A percentile compares a stretch with the other conserved stretches of the same genome.
Conservation (phyloP, 495 filamentous ascomycete species). For the Penicillium pancosmium region DNA sequence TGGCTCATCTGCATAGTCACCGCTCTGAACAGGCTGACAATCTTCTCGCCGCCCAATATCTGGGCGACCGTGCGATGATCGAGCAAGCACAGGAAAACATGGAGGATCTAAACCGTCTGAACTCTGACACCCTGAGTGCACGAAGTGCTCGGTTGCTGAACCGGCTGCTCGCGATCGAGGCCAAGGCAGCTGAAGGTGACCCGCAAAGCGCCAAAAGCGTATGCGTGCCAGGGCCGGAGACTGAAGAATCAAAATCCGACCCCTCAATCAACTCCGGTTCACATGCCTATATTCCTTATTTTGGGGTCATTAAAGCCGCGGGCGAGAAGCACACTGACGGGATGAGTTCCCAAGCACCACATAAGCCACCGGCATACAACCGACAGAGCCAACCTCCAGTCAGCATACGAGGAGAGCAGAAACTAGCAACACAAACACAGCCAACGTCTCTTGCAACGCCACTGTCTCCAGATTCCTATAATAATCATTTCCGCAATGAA, state of each 20-base stretch:
- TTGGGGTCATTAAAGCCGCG: not conserved
- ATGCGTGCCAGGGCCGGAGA: not conserved
- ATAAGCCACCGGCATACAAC: not conserved
- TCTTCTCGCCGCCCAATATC: slow-evolving; percentile 41
- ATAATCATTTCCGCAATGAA: not conserved
- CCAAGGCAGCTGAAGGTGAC: slow-evolving; percentile 25
- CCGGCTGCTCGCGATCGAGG: slow-evolving; percentile 38
- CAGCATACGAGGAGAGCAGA: not conserved
- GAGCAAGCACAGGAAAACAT: slow-evolving; percentile 43
- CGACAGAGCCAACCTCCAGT: not conserved
- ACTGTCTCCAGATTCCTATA: not conserved
- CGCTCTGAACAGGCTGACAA: slow-evolving; percentile 7
- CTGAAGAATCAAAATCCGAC: not conserved
- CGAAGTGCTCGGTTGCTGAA: slow-evolving; percentile 37
- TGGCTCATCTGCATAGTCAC: slow-evolving; percentile 29
- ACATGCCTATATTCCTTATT: not conserved
- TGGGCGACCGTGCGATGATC: slow-evolving; percentile 46
- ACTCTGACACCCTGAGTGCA: slow-evolving; percentile 33
- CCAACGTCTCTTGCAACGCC: not conserved
- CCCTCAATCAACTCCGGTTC: not conserved
- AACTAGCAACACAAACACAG: not conserved
- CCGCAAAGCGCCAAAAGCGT: not conserved
- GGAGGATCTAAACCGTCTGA: slow-evolving; percentile 29
- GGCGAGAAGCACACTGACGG: not conserved
- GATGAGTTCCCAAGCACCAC: not conserved